Conservation (phyloP, 305 asterid species). For the Fraxinus dipetala region DNA sequence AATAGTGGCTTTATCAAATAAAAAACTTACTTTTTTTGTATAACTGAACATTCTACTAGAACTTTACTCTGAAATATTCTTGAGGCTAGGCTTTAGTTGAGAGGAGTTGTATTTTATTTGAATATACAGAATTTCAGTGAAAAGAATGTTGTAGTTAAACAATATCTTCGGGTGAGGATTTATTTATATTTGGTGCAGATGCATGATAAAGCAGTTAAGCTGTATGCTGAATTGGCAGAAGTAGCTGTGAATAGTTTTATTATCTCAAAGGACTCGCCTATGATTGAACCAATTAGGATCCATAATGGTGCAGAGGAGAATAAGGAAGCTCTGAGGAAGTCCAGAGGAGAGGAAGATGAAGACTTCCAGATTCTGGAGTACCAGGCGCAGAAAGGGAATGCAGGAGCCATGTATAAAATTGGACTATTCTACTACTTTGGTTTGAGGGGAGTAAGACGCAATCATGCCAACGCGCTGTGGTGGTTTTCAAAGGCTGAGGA, state of each 20-base stretch:
- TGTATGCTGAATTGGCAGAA: conserved; percentile 93
- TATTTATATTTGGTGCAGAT: conserved; percentile 48
- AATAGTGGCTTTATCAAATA: neutral
- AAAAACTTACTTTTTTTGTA: neutral
- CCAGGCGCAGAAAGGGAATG: conserved; percentile 97
- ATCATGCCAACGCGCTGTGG: conserved; percentile 76
- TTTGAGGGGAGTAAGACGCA: conserved; percentile 90
- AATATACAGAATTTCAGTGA: neutral
- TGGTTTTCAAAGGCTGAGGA: conserved; percentile 94
- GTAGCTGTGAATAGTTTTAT: conserved; percentile 86
- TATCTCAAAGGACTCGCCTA: conserved; percentile 86
- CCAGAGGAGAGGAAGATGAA: conserved; percentile 97
- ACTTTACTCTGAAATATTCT: neutral
- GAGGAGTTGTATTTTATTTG: neutral
- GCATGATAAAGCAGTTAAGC: conserved; percentile 85
- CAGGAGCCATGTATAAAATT: conserved; percentile 91
- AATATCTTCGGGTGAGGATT: neutral
- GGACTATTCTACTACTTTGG: conserved; percentile 94
- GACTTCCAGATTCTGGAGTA: conserved; percentile 95
- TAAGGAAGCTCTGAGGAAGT: conserved; percentile 87
- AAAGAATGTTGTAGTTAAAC: neutral
- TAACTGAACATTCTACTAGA: neutral
- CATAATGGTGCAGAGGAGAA: conserved; percentile 95
- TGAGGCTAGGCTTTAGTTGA: neutral
- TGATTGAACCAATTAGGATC: conserved; percentile 81